phyloP scores from a whole-genome alignment of 306 rosid genomes.

The Vigna reflexopilosa region DNA sequence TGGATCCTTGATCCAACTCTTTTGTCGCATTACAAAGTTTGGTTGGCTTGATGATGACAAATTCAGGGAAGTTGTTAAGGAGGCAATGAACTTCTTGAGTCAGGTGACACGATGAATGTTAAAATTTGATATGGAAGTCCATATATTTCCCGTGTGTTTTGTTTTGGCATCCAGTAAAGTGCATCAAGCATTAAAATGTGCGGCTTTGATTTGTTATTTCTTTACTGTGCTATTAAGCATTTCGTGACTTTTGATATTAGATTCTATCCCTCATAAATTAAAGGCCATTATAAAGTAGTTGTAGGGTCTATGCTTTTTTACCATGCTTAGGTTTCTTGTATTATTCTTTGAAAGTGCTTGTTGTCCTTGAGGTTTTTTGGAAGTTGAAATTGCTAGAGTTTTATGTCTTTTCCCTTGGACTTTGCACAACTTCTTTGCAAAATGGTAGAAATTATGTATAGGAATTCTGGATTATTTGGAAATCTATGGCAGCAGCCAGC shows the following conservation, averaged over 20 bases:
- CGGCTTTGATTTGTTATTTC: neutral
- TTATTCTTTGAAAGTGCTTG: neutral
- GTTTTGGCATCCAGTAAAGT: neutral
- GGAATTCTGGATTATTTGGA: neutral
- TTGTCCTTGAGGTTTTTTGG: conserved; percentile 2
- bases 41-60: conserved; percentile 66
- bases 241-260: conserved; percentile 10
- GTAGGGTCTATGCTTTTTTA: conserved; percentile 12
- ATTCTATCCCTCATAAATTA: neutral
- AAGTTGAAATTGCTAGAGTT: neutral
- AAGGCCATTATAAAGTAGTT: neutral
- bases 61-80: conserved; percentile 54
- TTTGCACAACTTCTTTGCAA: neutral
- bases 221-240: neutral
- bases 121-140: neutral
- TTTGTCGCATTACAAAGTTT: conserved; percentile 56
- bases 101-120: conserved; percentile 48
- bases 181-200: neutral
- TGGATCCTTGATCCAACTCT: conserved; percentile 58
- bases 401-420: neutral
- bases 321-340: conserved; percentile 1
- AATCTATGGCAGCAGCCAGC: conserved; percentile 3
- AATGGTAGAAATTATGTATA: neutral
- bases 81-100: conserved; percentile 53
- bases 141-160: neutral